A percentile compares a stretch with the other conserved stretches of the same genome.
phyloP scores from a whole-genome alignment of 352 stramenopile genomes.

The Phytophthora rubi region DNA sequence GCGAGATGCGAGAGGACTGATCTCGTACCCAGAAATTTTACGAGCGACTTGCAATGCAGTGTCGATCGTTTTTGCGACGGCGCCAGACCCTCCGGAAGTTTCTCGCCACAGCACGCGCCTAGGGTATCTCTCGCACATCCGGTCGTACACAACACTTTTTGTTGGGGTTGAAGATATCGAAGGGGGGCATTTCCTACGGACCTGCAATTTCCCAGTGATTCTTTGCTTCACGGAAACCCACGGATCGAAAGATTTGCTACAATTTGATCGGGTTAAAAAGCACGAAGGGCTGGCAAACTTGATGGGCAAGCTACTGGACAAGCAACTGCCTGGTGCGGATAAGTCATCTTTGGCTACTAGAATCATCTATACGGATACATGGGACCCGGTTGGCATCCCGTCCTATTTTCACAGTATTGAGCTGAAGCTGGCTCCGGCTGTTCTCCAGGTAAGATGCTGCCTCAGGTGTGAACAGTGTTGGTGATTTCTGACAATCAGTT shows the following conservation, averaged over 20 bases:
- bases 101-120: constrained; percentile 50
- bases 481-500: constrained; percentile 5
- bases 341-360: constrained; percentile 45
- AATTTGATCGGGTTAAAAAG: constrained; percentile 45
- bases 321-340: constrained; percentile 43
- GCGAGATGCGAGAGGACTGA: constrained; percentile 35
- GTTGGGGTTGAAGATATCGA: constrained; percentile 55
- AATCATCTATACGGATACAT: constrained; percentile 68
- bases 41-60: constrained; percentile 41
- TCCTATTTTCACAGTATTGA: constrained; percentile 81
- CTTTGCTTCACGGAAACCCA: constrained; percentile 51
- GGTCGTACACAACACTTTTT: constrained; percentile 66
- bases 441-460: constrained; percentile 63
- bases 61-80: constrained; percentile 58
- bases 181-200: constrained; percentile 73
- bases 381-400: constrained; percentile 44
- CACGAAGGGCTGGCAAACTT: constrained; percentile 46
- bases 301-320: constrained; percentile 43
- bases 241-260: constrained; percentile 36
- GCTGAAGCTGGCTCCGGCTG: constrained; percentile 54
- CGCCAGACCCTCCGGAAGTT: constrained; percentile 56
- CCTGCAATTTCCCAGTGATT: constrained; percentile 79
- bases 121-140: constrained; percentile 75
- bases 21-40: constrained; percentile 71
- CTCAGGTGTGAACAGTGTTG: neutral